Evolutionary conservation across 352 stramenopile genomes (phyloP), one percentile per base, ranked within the genome.

Genomic region (Sclerospora graminicola): DNA sequence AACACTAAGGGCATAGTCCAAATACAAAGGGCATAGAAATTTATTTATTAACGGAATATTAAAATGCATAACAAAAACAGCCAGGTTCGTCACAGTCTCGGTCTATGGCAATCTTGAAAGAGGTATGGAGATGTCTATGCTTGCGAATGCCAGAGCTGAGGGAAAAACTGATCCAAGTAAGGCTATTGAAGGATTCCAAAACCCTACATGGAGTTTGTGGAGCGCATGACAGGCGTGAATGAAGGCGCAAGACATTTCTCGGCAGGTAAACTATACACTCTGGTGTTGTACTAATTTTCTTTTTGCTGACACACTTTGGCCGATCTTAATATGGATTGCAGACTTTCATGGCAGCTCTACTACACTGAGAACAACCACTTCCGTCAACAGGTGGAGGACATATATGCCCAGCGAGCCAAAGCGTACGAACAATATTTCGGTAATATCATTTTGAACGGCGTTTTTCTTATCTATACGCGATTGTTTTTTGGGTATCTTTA

Each of bases 131-230:
- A 65, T 65, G 37, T 77, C 80, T 11, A 84, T 89, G 73, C 66
- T 92, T 42, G 44, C 50, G 2, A 73, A 92, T 35, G 80, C 80
- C 14, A 61, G 66, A 30, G 49, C 57, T 26, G 75, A 89, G 21
- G 80, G 80, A 13, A 88, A 89, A 38, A 83, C 66, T 32, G 73
- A 91, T 47, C 59, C 58, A 1, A 40, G 45, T 32, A 71, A 82
- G 37, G n/a, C 73, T 14, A 82, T 89, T 73, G 64, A 85, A 28
- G 77, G 85, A 41, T 89, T 85, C 53, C 72, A 84, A 63, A n/a
- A 51, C 68, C 51, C 54, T 89, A 84, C 41, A 41, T 89, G 15
- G 77, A 86, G 44, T 74, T 86, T 35, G 69, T 86, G 2, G 64
- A 89, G 60, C 64, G 80, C 51, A 54, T 84, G 60, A 82, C 70